These are phyloP conservation scores for Leptodermis oblonga DNA, from an alignment of 257 asterid species.

Conservation along the genomic window DNA sequence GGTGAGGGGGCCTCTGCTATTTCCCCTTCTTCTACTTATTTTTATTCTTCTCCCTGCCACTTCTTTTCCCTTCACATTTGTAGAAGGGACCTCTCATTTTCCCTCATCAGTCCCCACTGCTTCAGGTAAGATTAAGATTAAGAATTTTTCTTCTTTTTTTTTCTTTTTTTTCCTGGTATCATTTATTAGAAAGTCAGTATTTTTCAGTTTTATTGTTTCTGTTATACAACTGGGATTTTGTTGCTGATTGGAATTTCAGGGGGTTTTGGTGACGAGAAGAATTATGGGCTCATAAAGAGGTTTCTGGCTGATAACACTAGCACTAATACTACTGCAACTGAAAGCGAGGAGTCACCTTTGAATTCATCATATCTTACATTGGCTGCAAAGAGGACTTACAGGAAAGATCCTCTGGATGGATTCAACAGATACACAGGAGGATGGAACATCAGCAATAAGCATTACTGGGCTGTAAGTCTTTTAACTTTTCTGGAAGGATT, in stretches of 20 bases:
- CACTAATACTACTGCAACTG: not conserved
- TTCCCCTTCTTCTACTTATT: slow-evolving; percentile 23
- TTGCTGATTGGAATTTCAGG: slow-evolving; percentile 23
- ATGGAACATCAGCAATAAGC: slow-evolving; percentile 75
- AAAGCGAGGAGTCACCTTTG: slow-evolving; percentile 32
- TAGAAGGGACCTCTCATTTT: too few species aligned
- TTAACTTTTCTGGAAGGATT: not conserved
- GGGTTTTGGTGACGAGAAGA: slow-evolving; percentile 19
- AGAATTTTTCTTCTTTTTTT: not conserved
- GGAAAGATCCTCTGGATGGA: slow-evolving; percentile 65
- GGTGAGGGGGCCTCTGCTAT: too few species aligned
- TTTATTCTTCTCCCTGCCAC: slow-evolving; percentile 24
- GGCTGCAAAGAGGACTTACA: slow-evolving; percentile 68
- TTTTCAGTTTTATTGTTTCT: not conserved
- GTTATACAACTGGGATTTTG: slow-evolving; percentile 8
- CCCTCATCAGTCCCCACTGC: slow-evolving; percentile 10
- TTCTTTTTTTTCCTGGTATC: not conserved
- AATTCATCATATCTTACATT: slow-evolving; percentile 60
- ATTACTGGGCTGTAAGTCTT: slow-evolving; percentile 89
- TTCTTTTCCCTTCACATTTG: slow-evolving; percentile 26
- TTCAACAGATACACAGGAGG: slow-evolving; percentile 67
- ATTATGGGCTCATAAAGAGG: slow-evolving; percentile 36
- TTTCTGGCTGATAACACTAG: slow-evolving; percentile 39
- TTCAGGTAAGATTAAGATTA: slow-evolving; percentile 31
- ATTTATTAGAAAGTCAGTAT: not conserved